phyloP scores from a whole-genome alignment of 768 basidiomycete genomes.

The Trametes elegans region DNA sequence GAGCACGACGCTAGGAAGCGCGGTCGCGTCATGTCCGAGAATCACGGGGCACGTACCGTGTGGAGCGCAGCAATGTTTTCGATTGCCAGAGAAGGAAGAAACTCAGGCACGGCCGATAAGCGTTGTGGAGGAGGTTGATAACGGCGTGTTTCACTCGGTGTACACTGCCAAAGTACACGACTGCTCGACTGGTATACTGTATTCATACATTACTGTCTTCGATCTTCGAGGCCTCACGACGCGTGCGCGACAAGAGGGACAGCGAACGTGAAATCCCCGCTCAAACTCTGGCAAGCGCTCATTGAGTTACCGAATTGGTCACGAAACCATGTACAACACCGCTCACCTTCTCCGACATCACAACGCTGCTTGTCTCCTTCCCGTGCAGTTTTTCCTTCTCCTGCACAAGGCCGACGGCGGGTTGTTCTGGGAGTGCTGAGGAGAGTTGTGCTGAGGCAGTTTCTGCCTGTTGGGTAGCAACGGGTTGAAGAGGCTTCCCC shows the following conservation, averaged over 20 bases:
- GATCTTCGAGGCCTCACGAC: too few species aligned
- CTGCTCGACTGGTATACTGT: too few species aligned
- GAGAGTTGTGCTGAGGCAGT: background rate
- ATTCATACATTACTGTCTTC: too few species aligned
- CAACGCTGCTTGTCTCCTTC: background rate
- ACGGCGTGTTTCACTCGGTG: too few species aligned
- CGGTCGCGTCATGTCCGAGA: slow-evolving; percentile 2
- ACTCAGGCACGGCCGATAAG: too few species aligned
- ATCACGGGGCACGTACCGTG: too few species aligned
- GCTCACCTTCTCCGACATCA: background rate
- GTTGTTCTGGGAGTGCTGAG: too few species aligned
- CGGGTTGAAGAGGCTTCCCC: background rate
- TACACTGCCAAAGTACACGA: too few species aligned
- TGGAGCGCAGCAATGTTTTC: too few species aligned
- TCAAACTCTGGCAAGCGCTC: background rate
- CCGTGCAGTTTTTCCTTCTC: background rate
- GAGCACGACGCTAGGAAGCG: slow-evolving; percentile 5
- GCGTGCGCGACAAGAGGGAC: background rate
- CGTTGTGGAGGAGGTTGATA: too few species aligned
- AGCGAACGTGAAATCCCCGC: background rate
- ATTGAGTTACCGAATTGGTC: background rate
- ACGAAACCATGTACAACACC: background rate
- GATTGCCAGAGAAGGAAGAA: too few species aligned
- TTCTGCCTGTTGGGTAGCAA: background rate
- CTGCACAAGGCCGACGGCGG: too few species aligned